A percentile compares a stretch with the other conserved stretches of the same genome.
phyloP scores from a whole-genome alignment of 768 basidiomycete genomes.

The Boletus reticulatus region DNA sequence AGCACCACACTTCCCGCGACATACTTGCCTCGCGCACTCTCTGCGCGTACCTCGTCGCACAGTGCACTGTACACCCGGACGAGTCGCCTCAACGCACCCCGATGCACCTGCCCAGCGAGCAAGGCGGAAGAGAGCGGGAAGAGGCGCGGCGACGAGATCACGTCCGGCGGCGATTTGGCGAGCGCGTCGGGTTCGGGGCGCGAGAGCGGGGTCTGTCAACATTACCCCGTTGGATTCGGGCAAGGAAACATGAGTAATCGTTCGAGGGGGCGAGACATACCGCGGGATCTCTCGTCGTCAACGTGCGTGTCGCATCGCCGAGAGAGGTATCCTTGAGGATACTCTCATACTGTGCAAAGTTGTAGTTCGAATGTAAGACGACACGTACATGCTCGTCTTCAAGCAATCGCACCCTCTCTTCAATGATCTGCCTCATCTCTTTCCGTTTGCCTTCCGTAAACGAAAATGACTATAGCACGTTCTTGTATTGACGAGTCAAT shows the following conservation, averaged over 20 bases:
- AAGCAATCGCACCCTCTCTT: too few relatives aligned
- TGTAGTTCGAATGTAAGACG: too few relatives aligned
- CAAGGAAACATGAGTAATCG: too few relatives aligned
- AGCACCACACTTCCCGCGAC: constrained; percentile 86
- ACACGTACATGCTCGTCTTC: constrained; percentile 66
- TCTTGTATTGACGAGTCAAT: too few relatives aligned
- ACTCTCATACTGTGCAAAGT: constrained; percentile 11
- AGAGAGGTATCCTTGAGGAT: constrained; percentile 30
- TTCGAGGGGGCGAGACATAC: constrained; percentile 6
- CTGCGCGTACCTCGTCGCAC: constrained; percentile 73
- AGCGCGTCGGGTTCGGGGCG: constrained; percentile 60
- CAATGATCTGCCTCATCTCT: too few relatives aligned
- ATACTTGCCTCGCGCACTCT: constrained; percentile 59
- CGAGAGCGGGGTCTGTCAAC: constrained; percentile 73
- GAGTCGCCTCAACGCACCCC: constrained; percentile 66
- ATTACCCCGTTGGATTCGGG: too few relatives aligned
- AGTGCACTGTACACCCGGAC: constrained; percentile 67
- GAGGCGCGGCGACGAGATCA: constrained; percentile 79
- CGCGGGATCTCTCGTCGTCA: constrained; percentile 22
- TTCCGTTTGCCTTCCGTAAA: too few relatives aligned
- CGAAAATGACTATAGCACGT: too few relatives aligned
- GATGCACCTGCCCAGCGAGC: constrained; percentile 71
- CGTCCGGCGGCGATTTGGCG: constrained; percentile 62
- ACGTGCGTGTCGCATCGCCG: constrained; percentile 20
- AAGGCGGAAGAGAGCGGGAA: constrained; percentile 66